Evolutionary conservation across 371 early-diverging fungal species (phyloP), one percentile per base, ranked within the genome.

Genomic region (Conidiobolus incongruus): DNA sequence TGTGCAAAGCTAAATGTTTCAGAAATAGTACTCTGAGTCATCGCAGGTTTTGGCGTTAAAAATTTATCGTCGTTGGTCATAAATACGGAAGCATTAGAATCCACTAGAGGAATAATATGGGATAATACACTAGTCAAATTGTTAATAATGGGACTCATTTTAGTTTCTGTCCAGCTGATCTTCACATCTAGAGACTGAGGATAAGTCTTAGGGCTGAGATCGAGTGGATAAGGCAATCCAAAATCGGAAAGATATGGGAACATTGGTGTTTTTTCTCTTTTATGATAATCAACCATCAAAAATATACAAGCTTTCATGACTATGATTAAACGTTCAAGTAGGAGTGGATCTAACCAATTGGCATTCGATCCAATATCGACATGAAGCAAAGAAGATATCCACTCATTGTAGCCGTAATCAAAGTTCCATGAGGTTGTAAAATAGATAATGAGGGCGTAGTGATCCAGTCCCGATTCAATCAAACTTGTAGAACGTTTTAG

Each of bases 381-480:
- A 40, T 72, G 79, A 20, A 91, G 57, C 36, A 91, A 52, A 22
- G 60, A 56, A 23, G 63, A 66, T 7, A 86, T 51, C 24, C 84
- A 57, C 39, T 74, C 74, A 37, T 76, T 78, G 32, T 77, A 66
- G 7, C 75, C 74, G 49, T 78, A 79, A 21, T 89, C 92, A 10
- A 79, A 63, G 51, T 81, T 79, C 15, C 74, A 66, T 51, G 77
- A 71, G n/a, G 80, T 62, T 5, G 81, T 66, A 61, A 79, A 84
- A 38, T 79, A 79, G 3, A 82, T 66, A 28, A 90, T 70, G 19
- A 81, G 74, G 11, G 83, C 75, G 54, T 84, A 80, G 13, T 76
- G 66, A 31, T 81, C 74, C 21, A 79, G 52, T 15, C 72, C 63
- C 11, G 72, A 66, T 16, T 83, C 89, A 31, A 87, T 81, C 32